Percentiles rank a stretch among this genome's conserved stretches.
Evolutionary conservation across 148 eudicot species (phyloP).

Genomic region (Mesembryanthemum crystallinum): DNA sequence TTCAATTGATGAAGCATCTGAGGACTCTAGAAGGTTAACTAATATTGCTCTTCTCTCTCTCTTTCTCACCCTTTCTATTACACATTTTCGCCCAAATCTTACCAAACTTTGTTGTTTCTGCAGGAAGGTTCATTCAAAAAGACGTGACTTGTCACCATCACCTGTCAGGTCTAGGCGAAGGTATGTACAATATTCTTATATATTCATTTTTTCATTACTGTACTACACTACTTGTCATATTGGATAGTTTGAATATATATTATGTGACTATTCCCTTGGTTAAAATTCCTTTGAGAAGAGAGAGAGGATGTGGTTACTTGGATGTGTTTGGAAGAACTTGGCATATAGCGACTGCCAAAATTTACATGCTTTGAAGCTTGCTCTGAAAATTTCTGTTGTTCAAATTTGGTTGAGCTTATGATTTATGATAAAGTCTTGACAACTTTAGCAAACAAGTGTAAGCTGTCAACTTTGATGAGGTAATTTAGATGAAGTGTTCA

Average conservation of each 20-base stretch:
- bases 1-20: slow-evolving; percentile 66
- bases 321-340: not conserved
- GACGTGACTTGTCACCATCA: slow-evolving; percentile 64
- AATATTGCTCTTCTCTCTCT: not conserved
- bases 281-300: not conserved
- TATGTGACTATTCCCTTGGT: not conserved
- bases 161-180: slow-evolving; percentile 79
- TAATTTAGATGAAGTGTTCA: not conserved
- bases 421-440: not conserved
- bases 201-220: not conserved
- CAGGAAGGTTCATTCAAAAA: slow-evolving; percentile 64
- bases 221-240: not conserved
- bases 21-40: slow-evolving; percentile 71
- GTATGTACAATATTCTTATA: slow-evolving; percentile 33
- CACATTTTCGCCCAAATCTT: not conserved
- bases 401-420: not conserved
- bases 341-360: not conserved
- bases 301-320: not conserved
- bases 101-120: slow-evolving; percentile 23
- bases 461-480: not conserved
- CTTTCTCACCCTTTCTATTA: not conserved
- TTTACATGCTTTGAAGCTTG: not conserved
- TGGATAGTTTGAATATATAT: not conserved
- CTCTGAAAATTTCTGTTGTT: not conserved
- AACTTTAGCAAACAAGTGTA: slow-evolving; percentile 4